Percentiles rank a stretch among this genome's conserved stretches.
Conservation (phyloP, 2,329 filamentous ascomycete species). For the Ophiostoma himal-ulmi region DNA sequence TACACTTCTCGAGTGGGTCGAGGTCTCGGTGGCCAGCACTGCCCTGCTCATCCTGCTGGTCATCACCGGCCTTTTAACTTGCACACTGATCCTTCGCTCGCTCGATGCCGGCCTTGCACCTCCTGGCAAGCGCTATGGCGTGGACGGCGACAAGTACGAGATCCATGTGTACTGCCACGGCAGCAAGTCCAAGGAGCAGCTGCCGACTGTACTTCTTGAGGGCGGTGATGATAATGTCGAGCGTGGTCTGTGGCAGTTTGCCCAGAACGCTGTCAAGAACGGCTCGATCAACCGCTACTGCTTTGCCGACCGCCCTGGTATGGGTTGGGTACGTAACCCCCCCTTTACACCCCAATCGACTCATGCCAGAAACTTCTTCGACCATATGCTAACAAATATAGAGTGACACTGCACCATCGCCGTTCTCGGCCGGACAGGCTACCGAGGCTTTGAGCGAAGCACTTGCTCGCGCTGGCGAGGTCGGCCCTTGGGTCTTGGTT, state of each 20-base stretch:
- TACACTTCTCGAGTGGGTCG: conserved; percentile 75
- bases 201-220: conserved; percentile 82
- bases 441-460: conserved; percentile 84
- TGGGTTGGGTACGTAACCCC: conserved; percentile 57
- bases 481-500: conserved; percentile 82
- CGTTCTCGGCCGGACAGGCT: conserved; percentile 88
- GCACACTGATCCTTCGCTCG: conserved; percentile 71
- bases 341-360: neutral
- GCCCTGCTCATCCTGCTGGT: conserved; percentile 63
- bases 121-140: conserved; percentile 69
- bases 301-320: conserved; percentile 88
- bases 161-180: conserved; percentile 82
- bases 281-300: conserved; percentile 85
- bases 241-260: conserved; percentile 71
- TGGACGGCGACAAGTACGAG: conserved; percentile 78
- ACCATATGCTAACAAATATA: conserved; percentile 24
- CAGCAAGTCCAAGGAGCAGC: conserved; percentile 54
- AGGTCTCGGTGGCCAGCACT: conserved; percentile 68
- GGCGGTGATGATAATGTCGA: conserved; percentile 76
- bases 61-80: conserved; percentile 68
- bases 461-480: conserved; percentile 70
- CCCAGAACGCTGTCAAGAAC: conserved; percentile 67
- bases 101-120: conserved; percentile 68
- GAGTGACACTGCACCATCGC: conserved; percentile 86
- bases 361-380: neutral